Evolutionary conservation across 2,329 filamentous ascomycete genomes (phyloP).

Genomic region (Aspergillus sp.): DNA sequence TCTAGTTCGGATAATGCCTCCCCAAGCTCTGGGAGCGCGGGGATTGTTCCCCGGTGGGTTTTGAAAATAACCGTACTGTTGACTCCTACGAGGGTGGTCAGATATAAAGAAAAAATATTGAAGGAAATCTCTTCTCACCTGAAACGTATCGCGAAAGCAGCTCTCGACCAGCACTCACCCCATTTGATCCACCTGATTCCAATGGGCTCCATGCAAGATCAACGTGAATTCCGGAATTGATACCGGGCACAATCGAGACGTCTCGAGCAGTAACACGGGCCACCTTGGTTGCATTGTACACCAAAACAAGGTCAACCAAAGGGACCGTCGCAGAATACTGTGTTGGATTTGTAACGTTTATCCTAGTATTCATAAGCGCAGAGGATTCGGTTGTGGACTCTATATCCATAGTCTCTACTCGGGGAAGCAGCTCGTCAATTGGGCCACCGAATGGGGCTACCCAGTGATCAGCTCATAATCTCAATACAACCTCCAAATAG

Average conservation of each 20-base stretch:
- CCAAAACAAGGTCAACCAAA: conserved; percentile 69
- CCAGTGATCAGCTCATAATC: conserved; percentile 14
- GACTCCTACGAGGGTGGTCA: conserved; percentile 46
- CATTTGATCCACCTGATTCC: conserved; percentile 56
- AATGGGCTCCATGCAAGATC: conserved; percentile 71
- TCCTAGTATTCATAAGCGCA: conserved; percentile 63
- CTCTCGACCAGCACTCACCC: conserved; percentile 60
- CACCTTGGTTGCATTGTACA: conserved; percentile 68
- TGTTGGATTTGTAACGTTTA: conserved; percentile 89
- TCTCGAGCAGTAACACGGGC: conserved; percentile 68
- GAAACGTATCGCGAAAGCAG: conserved; percentile 84
- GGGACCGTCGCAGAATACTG: conserved; percentile 80
- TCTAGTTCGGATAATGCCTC: conserved; percentile 67
- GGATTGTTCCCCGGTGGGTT: conserved; percentile 68
- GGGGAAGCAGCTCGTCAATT: conserved; percentile 52
- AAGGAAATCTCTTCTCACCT: conserved; percentile 39
- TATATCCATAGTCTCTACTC: conserved; percentile 67
- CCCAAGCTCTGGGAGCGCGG: conserved; percentile 66
- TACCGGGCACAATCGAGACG: conserved; percentile 60
- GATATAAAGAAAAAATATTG: neutral
- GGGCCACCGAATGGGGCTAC: conserved; percentile 57
- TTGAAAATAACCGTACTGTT: conserved; percentile 77
- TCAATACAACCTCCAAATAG: no score
- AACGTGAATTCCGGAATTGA: conserved; percentile 66
- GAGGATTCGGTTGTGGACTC: conserved; percentile 67